Evolutionary conservation across 805 yeast species (phyloP), one percentile per base, ranked within the genome.

Genomic region (Saturnispora silvae): DNA sequence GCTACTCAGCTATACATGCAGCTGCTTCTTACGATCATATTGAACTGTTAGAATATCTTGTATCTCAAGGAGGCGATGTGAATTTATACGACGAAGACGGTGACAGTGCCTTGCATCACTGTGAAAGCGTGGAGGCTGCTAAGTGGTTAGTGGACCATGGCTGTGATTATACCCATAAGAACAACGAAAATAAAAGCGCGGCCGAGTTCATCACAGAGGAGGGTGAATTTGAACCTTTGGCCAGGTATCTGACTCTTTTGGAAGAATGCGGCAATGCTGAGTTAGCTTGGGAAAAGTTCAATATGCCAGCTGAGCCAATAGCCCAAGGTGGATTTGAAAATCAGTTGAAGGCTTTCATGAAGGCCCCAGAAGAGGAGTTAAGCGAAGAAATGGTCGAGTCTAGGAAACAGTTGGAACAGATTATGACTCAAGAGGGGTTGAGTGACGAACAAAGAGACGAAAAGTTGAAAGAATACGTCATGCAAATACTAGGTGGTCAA

Each of bases 1-100:
- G 99, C 1, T 92, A 94, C 59, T 89, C 97, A 0, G 94, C 98
- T 5, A 69, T 92, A 10, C 99, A 92, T 56, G 99, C 99, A 1
- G 97, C 98, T 1, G 94, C 94, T 2, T 81, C 96, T 1, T 92
- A 92, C 57, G 89, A 89, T 7, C 87, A 89, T 53, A 48, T 60
- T 2, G 86, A 80, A 8, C 62, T 92, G 28, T 61, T 92, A 27
- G 56, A 61, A 40, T 71, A 68, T 44, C 63, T 85, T 32, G 56
- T 81, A 4, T 47, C 48, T 4, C 54, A 60, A 15, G 82, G 82
- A 7, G 97, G 96, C 5, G 78, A 92, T 52, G 70, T 86, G 18
- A 86, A 92, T 54, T 63, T 87, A 23, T 75, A 67, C 41, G 99
- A 92, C 48, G 60, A 60, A 17, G 98, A 94, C 46, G 96, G 97